Evolutionary conservation across 2,329 filamentous ascomycete species (phyloP), one percentile per base, ranked within the genome.

Genomic region (Aspergillus tamarii): DNA sequence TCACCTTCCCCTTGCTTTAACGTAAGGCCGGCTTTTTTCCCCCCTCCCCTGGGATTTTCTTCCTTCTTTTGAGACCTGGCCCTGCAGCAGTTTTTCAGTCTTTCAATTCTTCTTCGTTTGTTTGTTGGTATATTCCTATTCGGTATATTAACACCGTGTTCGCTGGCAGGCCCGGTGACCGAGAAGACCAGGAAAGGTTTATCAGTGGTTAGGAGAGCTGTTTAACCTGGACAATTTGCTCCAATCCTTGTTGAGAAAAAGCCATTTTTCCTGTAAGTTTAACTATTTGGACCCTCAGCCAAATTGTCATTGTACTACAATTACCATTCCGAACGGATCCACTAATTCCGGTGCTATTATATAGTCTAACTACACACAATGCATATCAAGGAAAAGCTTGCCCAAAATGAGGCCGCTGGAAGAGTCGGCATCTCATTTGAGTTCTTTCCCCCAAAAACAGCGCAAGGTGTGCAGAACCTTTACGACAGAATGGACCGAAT

Each of bases 401-500:
- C 87, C 71, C 91, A 94, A 72, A 89, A 94, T 80, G 88, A 93
- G 81, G 86, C 87, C 82, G 88, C 89, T 74, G 88, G 89, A 77
- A 87, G 91, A 74, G 91, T 94, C 63, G 95, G 93, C 76, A 97
- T 97, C 85, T 99, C 95, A 64, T 99, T 99, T 84, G 95, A 99
- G 80, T 99, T 97, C 85, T 99, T 99, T 82, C 95, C 95, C 58
- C 95, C 95, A 45, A 99, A 99, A 84, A 99, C 95, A 4, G 79
- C 80, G 26, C 80, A 83, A 82, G 95, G 95, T 85, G 94, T 99
- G 14, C 95, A 99, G 83, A 99, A 99, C 79, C 89, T 99, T 63
- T 99, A 99, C 85, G 95, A 99, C 73, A 92, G 95, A 72, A 98
- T 99, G 92, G 95, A 99, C 81, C 93, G 94, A 81, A 99, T 99